phyloP scores from a whole-genome alignment of 1,284 basidiomycete genomes.

The Ganoderma sp. region DNA sequence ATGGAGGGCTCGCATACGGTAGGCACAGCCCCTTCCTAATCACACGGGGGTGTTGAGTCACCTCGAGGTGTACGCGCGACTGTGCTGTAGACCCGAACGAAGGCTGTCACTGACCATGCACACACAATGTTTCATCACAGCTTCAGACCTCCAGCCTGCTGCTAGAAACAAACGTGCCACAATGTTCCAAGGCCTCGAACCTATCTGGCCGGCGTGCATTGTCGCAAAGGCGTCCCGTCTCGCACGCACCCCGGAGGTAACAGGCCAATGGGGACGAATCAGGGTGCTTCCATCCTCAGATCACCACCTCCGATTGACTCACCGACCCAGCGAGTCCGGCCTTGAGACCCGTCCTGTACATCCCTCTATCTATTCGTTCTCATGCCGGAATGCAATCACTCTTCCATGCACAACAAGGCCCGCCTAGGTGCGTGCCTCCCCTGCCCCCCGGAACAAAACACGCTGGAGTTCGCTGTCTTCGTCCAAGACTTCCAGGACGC shows the following conservation, averaged over 20 bases:
- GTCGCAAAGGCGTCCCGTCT: not conserved
- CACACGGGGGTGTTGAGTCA: not conserved
- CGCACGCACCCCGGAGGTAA: not conserved
- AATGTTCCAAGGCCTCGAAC: slow-evolving; percentile 22
- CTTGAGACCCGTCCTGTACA: slow-evolving; percentile 5
- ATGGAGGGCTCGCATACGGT: slow-evolving; percentile 23
- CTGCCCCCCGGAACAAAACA: slow-evolving; percentile 6
- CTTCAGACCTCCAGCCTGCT: not conserved
- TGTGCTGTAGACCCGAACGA: too few relatives aligned
- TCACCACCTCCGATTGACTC: slow-evolving; percentile 16
- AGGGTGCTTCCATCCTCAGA: slow-evolving; percentile 23
- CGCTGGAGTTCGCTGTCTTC: slow-evolving; percentile 18
- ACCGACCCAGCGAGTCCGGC: slow-evolving; percentile 7
- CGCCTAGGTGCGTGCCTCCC: slow-evolving; percentile 7
- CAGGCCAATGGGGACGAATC: slow-evolving; percentile 15
- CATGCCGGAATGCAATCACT: not conserved
- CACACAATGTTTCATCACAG: not conserved
- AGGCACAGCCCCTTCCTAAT: not conserved
- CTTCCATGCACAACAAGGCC: slow-evolving; percentile 20
- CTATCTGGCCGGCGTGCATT: not conserved
- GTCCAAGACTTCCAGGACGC: not conserved
- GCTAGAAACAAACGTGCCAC: slow-evolving; percentile 21
- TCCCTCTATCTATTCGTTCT: not conserved
- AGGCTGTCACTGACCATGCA: not conserved
- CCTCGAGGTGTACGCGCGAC: not conserved